Evolutionary conservation across 306 rosid genomes (phyloP).

Genomic region (Lotus japonicus): DNA sequence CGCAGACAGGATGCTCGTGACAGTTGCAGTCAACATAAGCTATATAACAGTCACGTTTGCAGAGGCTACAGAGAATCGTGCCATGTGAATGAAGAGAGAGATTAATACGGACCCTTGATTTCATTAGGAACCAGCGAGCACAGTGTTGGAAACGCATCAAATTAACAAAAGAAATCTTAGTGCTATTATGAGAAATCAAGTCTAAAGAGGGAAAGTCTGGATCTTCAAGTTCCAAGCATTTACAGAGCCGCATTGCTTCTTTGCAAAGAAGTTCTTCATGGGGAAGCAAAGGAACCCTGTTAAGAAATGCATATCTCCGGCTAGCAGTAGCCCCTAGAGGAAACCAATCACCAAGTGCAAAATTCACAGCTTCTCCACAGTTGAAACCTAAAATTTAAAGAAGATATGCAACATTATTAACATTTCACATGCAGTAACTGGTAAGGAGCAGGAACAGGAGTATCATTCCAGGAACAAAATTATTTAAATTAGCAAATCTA

Average conservation of each 20-base stretch:
- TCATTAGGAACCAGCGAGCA: slow-evolving; percentile 77
- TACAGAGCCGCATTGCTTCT: slow-evolving; percentile 77
- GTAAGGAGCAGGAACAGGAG: not conserved
- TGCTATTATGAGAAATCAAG: slow-evolving; percentile 40
- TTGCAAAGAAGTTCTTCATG: slow-evolving; percentile 93
- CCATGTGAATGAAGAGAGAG: slow-evolving; percentile 54
- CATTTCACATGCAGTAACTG: not conserved
- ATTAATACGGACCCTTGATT: slow-evolving; percentile 48
- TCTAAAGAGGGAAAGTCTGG: slow-evolving; percentile 45
- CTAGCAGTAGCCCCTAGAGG: slow-evolving; percentile 88
- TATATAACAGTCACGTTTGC: slow-evolving; percentile 86
- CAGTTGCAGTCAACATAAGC: slow-evolving; percentile 77
- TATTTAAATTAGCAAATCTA: slow-evolving; percentile 20
- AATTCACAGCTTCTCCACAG: slow-evolving; percentile 98
- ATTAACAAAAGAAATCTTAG: slow-evolving; percentile 62
- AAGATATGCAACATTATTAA: slow-evolving; percentile 11
- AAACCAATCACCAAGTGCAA: slow-evolving; percentile 95
- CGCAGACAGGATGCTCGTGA: slow-evolving; percentile 70
- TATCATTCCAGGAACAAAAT: slow-evolving; percentile 11
- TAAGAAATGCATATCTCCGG: slow-evolving; percentile 78
- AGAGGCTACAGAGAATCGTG: slow-evolving; percentile 76
- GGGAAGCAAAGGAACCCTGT: slow-evolving; percentile 84
- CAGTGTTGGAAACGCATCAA: slow-evolving; percentile 82
- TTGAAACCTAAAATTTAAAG: slow-evolving; percentile 65
- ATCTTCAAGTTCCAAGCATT: slow-evolving; percentile 68